phyloP scores from a whole-genome alignment of 129 eudicot species.

The Flaveria trinervia region DNA sequence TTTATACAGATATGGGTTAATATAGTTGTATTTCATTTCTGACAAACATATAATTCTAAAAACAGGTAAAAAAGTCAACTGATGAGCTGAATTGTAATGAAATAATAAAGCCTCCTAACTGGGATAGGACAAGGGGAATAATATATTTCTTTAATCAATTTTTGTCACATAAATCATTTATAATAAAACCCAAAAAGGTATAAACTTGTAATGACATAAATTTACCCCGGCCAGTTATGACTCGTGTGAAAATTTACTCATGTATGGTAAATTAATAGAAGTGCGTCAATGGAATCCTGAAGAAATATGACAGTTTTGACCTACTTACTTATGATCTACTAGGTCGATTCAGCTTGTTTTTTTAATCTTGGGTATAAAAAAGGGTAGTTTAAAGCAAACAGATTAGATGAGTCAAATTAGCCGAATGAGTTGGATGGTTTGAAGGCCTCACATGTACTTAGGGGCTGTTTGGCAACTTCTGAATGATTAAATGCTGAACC shows the following conservation, averaged over 20 bases:
- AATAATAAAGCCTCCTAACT: not conserved
- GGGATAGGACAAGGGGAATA: too few species aligned
- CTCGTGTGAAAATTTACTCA: not conserved
- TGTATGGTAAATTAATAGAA: not conserved
- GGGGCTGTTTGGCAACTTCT: too few species aligned
- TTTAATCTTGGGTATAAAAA: too few species aligned
- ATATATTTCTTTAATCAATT: too few species aligned
- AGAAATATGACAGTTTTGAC: conserved; percentile 8
- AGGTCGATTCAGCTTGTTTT: not conserved
- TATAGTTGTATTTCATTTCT: not conserved
- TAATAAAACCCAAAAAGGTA: not conserved
- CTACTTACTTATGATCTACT: not conserved
- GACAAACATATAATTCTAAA: too few species aligned
- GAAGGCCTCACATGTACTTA: not conserved
- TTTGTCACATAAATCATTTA: too few species aligned
- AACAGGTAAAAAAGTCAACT: not conserved
- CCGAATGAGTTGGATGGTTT: not conserved
- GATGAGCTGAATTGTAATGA: too few species aligned
- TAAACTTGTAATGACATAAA: not conserved
- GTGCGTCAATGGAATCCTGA: not conserved
- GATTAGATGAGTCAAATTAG: not conserved
- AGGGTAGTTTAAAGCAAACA: not conserved
- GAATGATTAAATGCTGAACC: too few species aligned
- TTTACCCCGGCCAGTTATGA: not conserved
- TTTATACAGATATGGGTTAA: not conserved